These are phyloP conservation scores for Blastocystis sp. DNA, from an alignment of 352 stramenopile species.

Conservation along the genomic window DNA sequence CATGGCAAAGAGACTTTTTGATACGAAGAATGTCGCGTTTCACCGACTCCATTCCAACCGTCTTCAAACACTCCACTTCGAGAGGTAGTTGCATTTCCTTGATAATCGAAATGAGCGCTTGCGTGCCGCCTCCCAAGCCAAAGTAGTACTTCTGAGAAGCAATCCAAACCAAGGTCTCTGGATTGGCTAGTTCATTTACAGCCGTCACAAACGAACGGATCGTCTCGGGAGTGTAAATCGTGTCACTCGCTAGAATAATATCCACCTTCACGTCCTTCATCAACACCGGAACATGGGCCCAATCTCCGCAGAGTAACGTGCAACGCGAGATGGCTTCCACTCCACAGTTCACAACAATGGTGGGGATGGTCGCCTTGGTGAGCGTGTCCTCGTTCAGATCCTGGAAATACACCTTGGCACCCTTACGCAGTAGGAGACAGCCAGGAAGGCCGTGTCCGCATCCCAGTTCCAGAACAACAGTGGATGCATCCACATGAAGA, in stretches of 20 bases:
- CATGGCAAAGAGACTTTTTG: not conserved
- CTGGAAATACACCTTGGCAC: constrained; percentile 46
- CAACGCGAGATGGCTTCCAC: not conserved
- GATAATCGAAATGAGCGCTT: constrained; percentile 15
- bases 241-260: constrained; percentile 38
- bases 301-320: constrained; percentile 30
- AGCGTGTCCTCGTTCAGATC: constrained; percentile 29
- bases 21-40: constrained; percentile 28
- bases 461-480: constrained; percentile 19
- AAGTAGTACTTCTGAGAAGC: constrained; percentile 53
- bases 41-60: constrained; percentile 17
- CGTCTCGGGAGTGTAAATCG: constrained; percentile 39
- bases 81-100: constrained; percentile 5
- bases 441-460: constrained; percentile 43
- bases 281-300: not conserved
- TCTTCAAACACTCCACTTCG: not conserved
- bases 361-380: constrained; percentile 15
- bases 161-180: not conserved
- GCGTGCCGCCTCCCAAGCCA: constrained; percentile 31
- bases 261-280: not conserved
- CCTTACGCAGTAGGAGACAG: constrained; percentile 22
- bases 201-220: constrained; percentile 25
- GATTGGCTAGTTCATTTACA: not conserved
- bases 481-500: not conserved
- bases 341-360: constrained; percentile 34